These are phyloP conservation scores for Posidonia australis DNA, from an alignment of 106 monocot genomes.

Conservation along the genomic window DNA sequence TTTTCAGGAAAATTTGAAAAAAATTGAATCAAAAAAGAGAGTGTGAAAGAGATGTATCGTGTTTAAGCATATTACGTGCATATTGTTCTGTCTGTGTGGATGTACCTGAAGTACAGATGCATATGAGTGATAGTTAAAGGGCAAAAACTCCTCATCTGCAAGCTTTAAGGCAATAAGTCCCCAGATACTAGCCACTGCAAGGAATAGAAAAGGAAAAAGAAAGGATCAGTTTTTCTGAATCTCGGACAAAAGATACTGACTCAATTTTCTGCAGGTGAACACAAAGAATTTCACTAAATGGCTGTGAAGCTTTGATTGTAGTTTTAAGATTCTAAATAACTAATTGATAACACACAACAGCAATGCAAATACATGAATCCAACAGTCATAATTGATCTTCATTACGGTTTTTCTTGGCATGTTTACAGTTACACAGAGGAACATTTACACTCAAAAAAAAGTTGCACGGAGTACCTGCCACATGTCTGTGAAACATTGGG, in stretches of 20 bases:
- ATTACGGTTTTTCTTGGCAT: no score
- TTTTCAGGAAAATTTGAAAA: no score
- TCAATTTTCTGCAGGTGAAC: no score
- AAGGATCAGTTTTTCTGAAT: neutral
- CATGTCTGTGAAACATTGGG: constrained; percentile 27
- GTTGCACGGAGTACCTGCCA: constrained; percentile 13
- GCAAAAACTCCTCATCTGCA: constrained; percentile 65
- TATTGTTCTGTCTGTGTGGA: neutral
- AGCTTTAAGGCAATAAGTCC: constrained; percentile 60
- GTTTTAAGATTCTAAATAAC: neutral
- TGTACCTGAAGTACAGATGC: constrained; percentile 56
- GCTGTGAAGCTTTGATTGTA: neutral
- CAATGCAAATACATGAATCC: no score
- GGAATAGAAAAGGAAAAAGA: neutral
- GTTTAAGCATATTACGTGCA: neutral
- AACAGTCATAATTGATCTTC: no score
- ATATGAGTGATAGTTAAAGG: constrained; percentile 61
- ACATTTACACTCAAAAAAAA: no score
- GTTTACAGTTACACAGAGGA: no score
- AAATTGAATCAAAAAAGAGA: no score
- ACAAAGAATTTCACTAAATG: neutral
- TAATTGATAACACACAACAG: no score
- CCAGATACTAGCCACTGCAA: constrained; percentile 54
- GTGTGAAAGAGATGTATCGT: no score
- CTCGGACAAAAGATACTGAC: no score